Evolutionary conservation across 129 eudicot genomes (phyloP).

Genomic region (Calendula officinalis): DNA sequence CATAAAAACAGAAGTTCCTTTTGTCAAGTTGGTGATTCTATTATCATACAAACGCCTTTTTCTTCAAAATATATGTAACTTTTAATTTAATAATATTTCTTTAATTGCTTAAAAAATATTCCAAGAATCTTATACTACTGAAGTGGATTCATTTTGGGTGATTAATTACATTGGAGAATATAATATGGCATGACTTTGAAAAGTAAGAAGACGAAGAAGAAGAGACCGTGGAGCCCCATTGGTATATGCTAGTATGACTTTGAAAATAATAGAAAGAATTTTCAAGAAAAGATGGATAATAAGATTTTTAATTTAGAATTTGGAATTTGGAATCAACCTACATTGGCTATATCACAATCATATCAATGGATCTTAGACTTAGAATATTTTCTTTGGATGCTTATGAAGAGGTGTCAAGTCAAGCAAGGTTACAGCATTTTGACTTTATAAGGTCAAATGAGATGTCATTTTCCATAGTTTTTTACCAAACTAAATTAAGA

Average conservation of each 20-base stretch:
- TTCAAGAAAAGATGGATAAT: conserved; percentile 31
- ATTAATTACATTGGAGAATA: conserved; percentile 16
- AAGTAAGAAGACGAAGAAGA: conserved; percentile 25
- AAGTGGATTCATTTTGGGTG: conserved; percentile 9
- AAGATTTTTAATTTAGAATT: conserved; percentile 22
- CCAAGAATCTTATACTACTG: conserved; percentile 15
- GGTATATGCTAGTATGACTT: conserved; percentile 36
- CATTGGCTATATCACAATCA: conserved; percentile 32
- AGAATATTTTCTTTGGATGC: conserved; percentile 34
- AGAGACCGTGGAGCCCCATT: conserved; percentile 27
- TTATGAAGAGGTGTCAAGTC: conserved; percentile 29
- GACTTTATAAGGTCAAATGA: conserved; percentile 13
- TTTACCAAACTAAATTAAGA: not conserved
- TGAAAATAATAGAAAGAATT: conserved; percentile 34
- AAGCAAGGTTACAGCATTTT: conserved; percentile 15
- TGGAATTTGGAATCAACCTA: conserved; percentile 35
- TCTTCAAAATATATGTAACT: not conserved
- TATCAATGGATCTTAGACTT: conserved; percentile 33
- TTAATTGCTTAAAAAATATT: not conserved
- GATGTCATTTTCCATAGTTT: conserved; percentile 18
- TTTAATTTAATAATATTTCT: not conserved
- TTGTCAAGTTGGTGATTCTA: not conserved
- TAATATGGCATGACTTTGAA: conserved; percentile 20
- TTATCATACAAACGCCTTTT: not conserved
- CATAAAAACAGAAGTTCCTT: not conserved